A percentile compares a stretch with the other conserved stretches of the same genome.
phyloP scores from a whole-genome alignment of 1,284 basidiomycete genomes.

The Apiotrichum gamsii region DNA sequence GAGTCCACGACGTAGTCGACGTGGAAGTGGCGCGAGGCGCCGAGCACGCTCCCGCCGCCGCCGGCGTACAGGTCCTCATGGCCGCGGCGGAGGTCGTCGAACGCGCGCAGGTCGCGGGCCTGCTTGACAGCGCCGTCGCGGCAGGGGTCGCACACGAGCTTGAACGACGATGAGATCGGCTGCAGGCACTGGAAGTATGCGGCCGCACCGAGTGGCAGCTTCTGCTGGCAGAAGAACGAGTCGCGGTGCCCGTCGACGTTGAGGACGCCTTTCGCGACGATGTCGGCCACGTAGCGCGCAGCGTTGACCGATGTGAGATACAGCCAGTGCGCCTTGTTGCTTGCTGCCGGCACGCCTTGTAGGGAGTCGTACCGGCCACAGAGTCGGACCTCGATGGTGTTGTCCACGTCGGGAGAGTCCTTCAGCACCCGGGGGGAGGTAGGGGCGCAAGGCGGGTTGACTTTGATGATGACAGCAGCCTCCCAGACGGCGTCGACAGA shows the following conservation, averaged over 20 bases:
- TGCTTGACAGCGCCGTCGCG: not conserved
- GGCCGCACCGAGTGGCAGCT: not conserved
- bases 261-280: not conserved
- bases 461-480: too few species aligned
- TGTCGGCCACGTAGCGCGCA: not conserved
- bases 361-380: too few species aligned
- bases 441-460: too few species aligned
- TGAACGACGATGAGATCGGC: too few species aligned
- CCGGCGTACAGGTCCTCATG: conserved; percentile 33
- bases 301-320: not conserved
- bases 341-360: too few species aligned
- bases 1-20: conserved; percentile 23
- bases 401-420: too few species aligned
- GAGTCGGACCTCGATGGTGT: too few species aligned
- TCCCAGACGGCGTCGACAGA: too few species aligned
- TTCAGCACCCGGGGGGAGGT: too few species aligned
- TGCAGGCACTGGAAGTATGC: too few species aligned
- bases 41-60: conserved; percentile 26
- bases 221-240: not conserved
- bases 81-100: conserved; percentile 5
- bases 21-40: conserved; percentile 18
- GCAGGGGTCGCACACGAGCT: not conserved
- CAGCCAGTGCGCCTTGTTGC: too few species aligned
- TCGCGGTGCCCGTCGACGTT: not conserved
- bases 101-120: too few species aligned